Base-by-base conservation (phyloP, 441 rosid genomes). In the Adansonia rubrostipa region DNA sequence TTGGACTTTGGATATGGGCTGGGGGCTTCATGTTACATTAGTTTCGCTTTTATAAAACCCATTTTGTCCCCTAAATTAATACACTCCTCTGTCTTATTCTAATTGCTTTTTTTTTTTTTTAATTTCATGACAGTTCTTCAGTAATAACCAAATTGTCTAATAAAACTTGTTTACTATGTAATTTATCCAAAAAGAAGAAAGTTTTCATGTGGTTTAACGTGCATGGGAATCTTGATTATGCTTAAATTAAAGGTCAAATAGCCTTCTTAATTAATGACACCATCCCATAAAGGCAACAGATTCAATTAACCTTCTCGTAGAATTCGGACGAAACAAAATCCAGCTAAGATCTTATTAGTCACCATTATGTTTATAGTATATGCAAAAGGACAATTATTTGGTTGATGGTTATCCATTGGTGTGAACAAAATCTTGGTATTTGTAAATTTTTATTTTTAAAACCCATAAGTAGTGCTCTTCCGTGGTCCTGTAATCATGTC, bases 271-370 rank as follows among this genome's bases (percentile, higher is more conserved):
- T 70, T 13, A 70, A 68, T 20, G 73, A 20, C 1, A 19, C 6
- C 14, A 68, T 44, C 57, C 73, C 6, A 20, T 14, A 14, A 70
- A 4, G 7, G 44, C 44, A 24, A 3, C 74, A 13, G 74, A 15
- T 70, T 50, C 74, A 70, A 48, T 69, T 69, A 69, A 69, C 73
- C 42, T 70, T 19, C 40, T 22, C 4, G 10, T 15, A 5, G 47
- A 66, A 66, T 44, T 64, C 13, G 45, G 6, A 7, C 22, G 19
- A 53, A 17, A 14, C 58, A 3, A 50, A 10, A 4, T 13, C 54
- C 54, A 50, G n/a, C n/a, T 50, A 50, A 13, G 45, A 5, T 42
- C 58, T 15, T 53, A 14, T 53, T 5, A 53, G 19, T 51, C n/a
- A 13, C 56, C 6, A 53, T 53, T 53, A 53, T 53, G 58, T 53